Percentiles rank a stretch among this genome's conserved stretches.
Evolutionary conservation across 441 rosid species (phyloP).

Genomic region (Erodium moschatum): DNA sequence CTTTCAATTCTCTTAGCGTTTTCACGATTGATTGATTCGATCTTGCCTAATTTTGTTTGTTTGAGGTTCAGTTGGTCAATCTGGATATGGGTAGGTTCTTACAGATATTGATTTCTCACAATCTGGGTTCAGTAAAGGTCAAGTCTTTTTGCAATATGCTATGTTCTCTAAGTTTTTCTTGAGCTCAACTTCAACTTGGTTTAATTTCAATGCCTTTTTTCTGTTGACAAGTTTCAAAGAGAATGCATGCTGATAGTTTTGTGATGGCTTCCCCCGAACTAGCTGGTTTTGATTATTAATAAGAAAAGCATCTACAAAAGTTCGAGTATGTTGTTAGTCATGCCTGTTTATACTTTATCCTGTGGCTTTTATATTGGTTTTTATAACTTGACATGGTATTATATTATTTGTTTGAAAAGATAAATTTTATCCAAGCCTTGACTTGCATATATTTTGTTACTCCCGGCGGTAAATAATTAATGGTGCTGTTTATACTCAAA

Average conservation of each 20-base stretch:
- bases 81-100: neutral
- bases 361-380: too few relatives aligned
- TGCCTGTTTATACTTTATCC: neutral
- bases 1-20: neutral
- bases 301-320: neutral
- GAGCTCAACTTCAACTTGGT: neutral
- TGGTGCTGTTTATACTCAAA: too few relatives aligned
- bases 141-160: neutral
- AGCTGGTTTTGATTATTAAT: neutral
- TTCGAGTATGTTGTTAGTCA: neutral
- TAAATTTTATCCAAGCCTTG: neutral
- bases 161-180: too few relatives aligned
- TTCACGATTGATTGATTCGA: neutral
- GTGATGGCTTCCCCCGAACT: too few relatives aligned
- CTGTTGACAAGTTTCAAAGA: too few relatives aligned
- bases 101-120: too few relatives aligned
- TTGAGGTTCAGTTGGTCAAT: too few relatives aligned
- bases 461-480: neutral
- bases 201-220: neutral
- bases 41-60: neutral
- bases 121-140: neutral
- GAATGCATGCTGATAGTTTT: too few relatives aligned
- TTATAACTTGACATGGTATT: neutral
- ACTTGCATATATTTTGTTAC: neutral
- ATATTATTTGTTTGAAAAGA: neutral